Base-by-base conservation (phyloP, 129 eudicot genomes). In the Oenanthe sinensis region DNA sequence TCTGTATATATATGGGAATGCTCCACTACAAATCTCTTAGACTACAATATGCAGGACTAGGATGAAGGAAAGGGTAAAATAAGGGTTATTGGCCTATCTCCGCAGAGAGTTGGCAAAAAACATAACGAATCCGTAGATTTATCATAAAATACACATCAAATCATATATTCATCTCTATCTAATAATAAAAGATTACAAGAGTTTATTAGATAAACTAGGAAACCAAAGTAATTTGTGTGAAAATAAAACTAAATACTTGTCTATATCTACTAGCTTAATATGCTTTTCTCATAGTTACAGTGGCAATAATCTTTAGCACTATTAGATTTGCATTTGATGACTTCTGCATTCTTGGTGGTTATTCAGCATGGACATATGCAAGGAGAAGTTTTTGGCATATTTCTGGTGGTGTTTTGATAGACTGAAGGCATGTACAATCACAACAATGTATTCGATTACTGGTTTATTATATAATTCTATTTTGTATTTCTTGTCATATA, bases 351-450 rank as follows among this genome's bases (percentile, higher is more conserved):
- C 74, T 65, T 43, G 75, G 43, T 74, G 42, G 70, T 44, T 81
- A 48, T 86, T 86, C 90, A 94, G 98, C 5, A 75, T 83, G 84
- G 97, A 94, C 83, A 88, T 94, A 79, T 80, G 85, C 81, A 84
- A 84, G 86, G 96, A 94, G 85, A 94, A 91, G 96, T 94, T 94
- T 80, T 77, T 94, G 89, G 87, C 83, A 74, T 94, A 91, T 80
- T 94, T 94, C 81, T 94, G 98, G 98, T 94, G 96, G 96, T 94
- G 98, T 80, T 94, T 80, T 82, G 90, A 94, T 85, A 89, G 86
- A 75, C 82, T 94, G 65, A 94, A 94, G 98, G 98, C 85, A 94
- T 78, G 91, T 62, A 36, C 46, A 72, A 24, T 46, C 24, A 62
- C 39, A 44, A 46, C 48, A 3, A 76, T 79, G 74, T 76, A 8